Conservation (phyloP, 345 rosid genomes). For the Cardamine occulta region DNA sequence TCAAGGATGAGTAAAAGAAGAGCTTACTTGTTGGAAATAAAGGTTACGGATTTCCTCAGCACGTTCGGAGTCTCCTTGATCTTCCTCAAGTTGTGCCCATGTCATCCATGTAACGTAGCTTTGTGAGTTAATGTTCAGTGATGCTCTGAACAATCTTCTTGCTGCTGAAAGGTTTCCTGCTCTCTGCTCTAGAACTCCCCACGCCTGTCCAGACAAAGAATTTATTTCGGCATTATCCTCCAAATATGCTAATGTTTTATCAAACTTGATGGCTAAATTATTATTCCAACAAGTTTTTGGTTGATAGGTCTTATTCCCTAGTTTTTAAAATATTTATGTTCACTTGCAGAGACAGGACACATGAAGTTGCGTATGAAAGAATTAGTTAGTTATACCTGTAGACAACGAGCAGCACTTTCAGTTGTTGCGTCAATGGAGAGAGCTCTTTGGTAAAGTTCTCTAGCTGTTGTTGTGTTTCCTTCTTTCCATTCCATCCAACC, state of each 20-base stretch:
- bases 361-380: neutral
- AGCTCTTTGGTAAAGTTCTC: constrained; percentile 79
- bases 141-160: constrained; percentile 85
- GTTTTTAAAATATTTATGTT: neutral
- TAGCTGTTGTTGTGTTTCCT: constrained; percentile 79
- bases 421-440: constrained; percentile 71
- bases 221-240: constrained; percentile 2
- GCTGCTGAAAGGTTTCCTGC: constrained; percentile 85
- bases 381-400: constrained; percentile 60
- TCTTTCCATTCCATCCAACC: constrained; percentile 99
- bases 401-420: constrained; percentile 90
- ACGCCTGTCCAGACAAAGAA: constrained; percentile 56
- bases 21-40: constrained; percentile 86
- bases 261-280: neutral
- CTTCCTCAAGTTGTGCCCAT: constrained; percentile 96
- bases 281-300: neutral
- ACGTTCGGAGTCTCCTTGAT: constrained; percentile 85
- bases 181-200: constrained; percentile 98
- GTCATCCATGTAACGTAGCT: constrained; percentile 98
- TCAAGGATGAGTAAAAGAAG: neutral
- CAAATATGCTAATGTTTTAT: neutral
- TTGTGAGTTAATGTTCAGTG: constrained; percentile 79
- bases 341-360: neutral
- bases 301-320: neutral
- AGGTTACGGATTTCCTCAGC: constrained; percentile 95